phyloP scores from a whole-genome alignment of 2,329 filamentous ascomycete genomes.

The Pseudocercospora eumusae region DNA sequence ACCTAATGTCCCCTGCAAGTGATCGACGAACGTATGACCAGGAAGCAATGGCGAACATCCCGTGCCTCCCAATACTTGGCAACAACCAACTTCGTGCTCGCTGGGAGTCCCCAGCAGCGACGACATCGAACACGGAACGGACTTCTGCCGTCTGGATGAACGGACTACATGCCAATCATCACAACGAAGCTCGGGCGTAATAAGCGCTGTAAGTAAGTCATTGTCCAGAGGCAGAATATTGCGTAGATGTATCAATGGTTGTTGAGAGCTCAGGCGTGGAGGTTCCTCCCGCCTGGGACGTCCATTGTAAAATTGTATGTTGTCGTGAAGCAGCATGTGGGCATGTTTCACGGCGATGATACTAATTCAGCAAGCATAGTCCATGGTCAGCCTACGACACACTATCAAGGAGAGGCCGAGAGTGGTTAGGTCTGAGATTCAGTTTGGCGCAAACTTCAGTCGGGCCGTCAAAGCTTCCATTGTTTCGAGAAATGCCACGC shows the following conservation, averaged over 20 bases:
- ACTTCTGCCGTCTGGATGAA: neutral
- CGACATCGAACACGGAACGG: neutral
- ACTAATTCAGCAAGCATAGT: neutral
- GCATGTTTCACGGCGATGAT: constrained; percentile 1
- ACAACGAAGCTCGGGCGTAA: neutral
- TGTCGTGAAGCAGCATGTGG: neutral
- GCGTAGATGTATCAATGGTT: neutral
- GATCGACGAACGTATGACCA: constrained; percentile 2
- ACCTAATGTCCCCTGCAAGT: constrained; percentile 7
- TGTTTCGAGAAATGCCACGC: neutral
- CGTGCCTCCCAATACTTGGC: constrained; percentile 5
- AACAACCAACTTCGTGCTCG: neutral
- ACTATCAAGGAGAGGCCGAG: constrained; percentile 4
- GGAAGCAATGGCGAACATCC: constrained; percentile 7
- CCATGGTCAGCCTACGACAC: neutral
- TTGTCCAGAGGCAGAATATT: neutral
- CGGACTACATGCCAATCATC: neutral
- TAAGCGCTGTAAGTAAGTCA: neutral
- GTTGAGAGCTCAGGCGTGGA: neutral
- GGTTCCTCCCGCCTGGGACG: neutral
- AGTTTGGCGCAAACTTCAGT: neutral
- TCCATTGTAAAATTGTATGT: neutral
- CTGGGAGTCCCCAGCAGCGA: constrained; percentile 1
- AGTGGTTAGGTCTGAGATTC: constrained; percentile 5
- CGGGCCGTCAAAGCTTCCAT: constrained; percentile 2